phyloP scores from a whole-genome alignment of 1,284 basidiomycete genomes.

The Fomitopsis pinicola region DNA sequence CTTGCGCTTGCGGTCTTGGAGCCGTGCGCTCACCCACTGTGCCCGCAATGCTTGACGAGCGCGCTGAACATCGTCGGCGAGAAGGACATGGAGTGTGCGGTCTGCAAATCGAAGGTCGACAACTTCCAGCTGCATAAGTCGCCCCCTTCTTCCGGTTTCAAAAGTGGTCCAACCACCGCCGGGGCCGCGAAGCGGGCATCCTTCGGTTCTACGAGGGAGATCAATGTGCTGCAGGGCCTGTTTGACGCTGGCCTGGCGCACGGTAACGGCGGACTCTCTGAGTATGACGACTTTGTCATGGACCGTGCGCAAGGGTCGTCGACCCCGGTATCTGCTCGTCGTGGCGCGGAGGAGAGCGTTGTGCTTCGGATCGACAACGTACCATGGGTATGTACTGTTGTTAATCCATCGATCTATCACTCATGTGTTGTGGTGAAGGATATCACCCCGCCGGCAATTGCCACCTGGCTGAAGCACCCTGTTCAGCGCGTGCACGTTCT shows the following conservation, averaged over 20 bases:
- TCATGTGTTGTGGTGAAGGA: slow-evolving; percentile 51
- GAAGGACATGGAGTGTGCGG: slow-evolving; percentile 78
- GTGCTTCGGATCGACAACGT: slow-evolving; percentile 81
- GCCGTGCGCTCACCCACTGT: slow-evolving; percentile 71
- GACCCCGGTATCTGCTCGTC: slow-evolving; percentile 21
- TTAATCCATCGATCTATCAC: neutral
- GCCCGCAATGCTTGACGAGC: slow-evolving; percentile 74
- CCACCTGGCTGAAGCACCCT: slow-evolving; percentile 63
- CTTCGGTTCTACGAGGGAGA: slow-evolving; percentile 17
- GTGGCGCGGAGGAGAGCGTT: slow-evolving; percentile 36
- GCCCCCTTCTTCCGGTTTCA: neutral
- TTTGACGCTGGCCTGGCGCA: slow-evolving; percentile 13
- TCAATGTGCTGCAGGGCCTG: slow-evolving; percentile 15
- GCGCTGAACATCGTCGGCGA: slow-evolving; percentile 82
- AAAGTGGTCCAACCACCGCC: neutral
- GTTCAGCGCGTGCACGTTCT: slow-evolving; percentile 68
- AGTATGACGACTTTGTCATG: slow-evolving; percentile 22
- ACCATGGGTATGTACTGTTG: slow-evolving; percentile 64
- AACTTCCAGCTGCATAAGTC: slow-evolving; percentile 55
- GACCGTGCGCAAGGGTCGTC: slow-evolving; percentile 28
- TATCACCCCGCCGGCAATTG: slow-evolving; percentile 70
- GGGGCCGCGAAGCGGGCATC: slow-evolving; percentile 9
- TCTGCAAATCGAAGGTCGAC: slow-evolving; percentile 62
- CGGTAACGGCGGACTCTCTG: slow-evolving; percentile 7
- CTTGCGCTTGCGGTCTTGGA: slow-evolving; percentile 67